Evolutionary conservation across 1,284 basidiomycete genomes (phyloP), one percentile per base, ranked within the genome.

Genomic region (Tilletia setariae): DNA sequence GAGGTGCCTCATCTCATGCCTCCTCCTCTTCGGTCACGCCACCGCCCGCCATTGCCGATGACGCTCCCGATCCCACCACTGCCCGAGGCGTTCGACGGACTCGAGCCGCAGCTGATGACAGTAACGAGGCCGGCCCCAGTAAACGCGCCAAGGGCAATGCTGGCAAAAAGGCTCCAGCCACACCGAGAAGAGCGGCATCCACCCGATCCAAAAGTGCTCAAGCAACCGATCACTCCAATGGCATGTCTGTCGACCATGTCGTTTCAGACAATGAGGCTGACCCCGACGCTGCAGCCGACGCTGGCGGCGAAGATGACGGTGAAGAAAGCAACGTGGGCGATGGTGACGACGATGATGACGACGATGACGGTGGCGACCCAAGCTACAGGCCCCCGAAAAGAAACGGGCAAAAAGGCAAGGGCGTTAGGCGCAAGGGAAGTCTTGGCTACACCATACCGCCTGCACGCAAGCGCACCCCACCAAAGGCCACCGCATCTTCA

Each of bases 381-480:
- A 40, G 35, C 35, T 40, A 40, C 35, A 4, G 35, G 35, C 35
- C 35, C 6, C 35, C 35, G 11, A 40, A 40, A 11, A 40, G 35
- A 11, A 40, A 40, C 35, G 15, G 28, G 21, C 16, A 53, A 23
- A n/a, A 53, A 23, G 51, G 51, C 51, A 53, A 53, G 23, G n/a
- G 23, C 51, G 51, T 13, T 23, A 53, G 15, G 32, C 56, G 56
- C 30, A 61, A 61, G 28, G 32, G 28, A 9, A 61, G 56, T 61
- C 28, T 61, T 3, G 56, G 56, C 28, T 61, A 61, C 30, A 30
- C 35, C 15, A 61, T 61, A 19, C 56, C 56, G 28, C 56, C 56
- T 25, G 56, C 56, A 13, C 56, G 56, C 56, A 61, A 61, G 28
- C 56, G 56, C 35, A 40, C 35, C 35, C 35, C 35, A 11, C 35